phyloP scores from a whole-genome alignment of 1,139 yeast species.

The Suhomyces terraborum region DNA sequence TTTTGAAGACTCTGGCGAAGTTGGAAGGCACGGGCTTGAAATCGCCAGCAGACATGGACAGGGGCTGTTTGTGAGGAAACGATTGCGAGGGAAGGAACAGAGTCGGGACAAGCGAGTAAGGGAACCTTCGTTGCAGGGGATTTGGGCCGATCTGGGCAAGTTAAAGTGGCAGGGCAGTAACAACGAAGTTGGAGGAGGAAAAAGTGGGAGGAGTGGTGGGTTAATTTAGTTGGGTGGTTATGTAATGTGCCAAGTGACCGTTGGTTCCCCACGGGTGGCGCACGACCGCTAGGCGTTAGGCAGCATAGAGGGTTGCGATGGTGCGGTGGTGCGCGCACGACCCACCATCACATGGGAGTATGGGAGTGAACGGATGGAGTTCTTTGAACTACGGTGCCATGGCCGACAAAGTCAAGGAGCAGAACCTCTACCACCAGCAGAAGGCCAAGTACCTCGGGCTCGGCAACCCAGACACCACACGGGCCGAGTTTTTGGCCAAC shows the following conservation, averaged over 20 bases:
- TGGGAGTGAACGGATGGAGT: too few species aligned
- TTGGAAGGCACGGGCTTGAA: constrained; percentile 2
- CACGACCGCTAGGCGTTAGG: constrained; percentile 6
- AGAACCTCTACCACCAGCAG: constrained; percentile 59
- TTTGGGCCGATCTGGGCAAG: neutral
- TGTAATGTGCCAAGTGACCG: constrained; percentile 9
- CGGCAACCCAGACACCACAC: constrained; percentile 68
- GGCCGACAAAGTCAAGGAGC: constrained; percentile 74
- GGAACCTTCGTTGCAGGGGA: neutral
- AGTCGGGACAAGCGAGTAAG: neutral
- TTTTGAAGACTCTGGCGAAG: constrained; percentile 1
- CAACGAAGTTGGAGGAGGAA: neutral
- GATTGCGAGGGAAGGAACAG: neutral
- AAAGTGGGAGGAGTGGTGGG: constrained; percentile 1
- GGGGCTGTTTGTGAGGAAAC: neutral
- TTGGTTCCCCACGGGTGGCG: constrained; percentile 11
- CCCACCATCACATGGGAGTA: constrained; percentile 1
- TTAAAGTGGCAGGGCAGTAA: neutral
- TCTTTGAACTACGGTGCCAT: too few species aligned
- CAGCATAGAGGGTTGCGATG: neutral
- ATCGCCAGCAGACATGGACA: constrained; percentile 3
- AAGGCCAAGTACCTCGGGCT: constrained; percentile 69
- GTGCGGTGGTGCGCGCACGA: constrained; percentile 6
- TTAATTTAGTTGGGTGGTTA: constrained; percentile 5
- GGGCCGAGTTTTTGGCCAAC: constrained; percentile 57